These are phyloP conservation scores for Diaporthe sp. DNA, from an alignment of 2,329 filamentous ascomycete species.

Conservation along the genomic window DNA sequence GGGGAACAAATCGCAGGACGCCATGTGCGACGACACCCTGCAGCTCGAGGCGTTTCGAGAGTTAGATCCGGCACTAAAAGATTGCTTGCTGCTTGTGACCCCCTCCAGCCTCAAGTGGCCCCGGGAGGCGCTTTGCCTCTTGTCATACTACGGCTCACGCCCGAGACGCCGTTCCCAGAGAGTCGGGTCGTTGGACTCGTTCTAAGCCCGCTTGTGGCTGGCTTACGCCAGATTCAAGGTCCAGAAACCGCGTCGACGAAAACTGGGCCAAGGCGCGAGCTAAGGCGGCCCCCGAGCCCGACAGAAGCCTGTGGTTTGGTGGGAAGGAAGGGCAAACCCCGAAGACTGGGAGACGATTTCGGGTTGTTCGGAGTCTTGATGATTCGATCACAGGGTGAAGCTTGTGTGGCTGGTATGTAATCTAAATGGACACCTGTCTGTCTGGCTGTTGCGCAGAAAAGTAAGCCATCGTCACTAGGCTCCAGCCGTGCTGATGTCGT, in stretches of 20 bases:
- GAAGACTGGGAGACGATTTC: not conserved
- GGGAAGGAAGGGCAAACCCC: not conserved
- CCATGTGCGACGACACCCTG: conserved; percentile 36
- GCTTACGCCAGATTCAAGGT: conserved; percentile 9
- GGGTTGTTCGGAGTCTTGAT: conserved; percentile 24
- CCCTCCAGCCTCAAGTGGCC: not conserved
- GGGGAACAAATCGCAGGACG: conserved; percentile 37
- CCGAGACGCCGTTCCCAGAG: conserved; percentile 35
- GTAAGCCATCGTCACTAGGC: conserved; percentile 23
- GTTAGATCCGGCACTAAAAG: conserved; percentile 36
- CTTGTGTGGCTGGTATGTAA: conserved; percentile 17
- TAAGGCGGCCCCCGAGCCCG: conserved; percentile 22
- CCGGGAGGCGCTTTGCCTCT: conserved; percentile 8
- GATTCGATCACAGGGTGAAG: not conserved
- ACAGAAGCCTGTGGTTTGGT: not conserved
- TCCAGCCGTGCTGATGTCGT: conserved; percentile 18
- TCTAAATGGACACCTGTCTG: conserved; percentile 21
- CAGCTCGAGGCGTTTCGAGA: conserved; percentile 29
- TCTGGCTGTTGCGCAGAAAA: not conserved
- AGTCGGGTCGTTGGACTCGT: conserved; percentile 33
- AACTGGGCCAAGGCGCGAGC: conserved; percentile 23
- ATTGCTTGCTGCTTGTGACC: conserved; percentile 27
- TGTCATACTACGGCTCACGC: conserved; percentile 21
- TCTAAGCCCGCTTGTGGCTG: not conserved
- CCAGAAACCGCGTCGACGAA: conserved; percentile 18